Conservation (phyloP, 2,329 filamentous ascomycete genomes). For the Coleophoma cylindrospora region DNA sequence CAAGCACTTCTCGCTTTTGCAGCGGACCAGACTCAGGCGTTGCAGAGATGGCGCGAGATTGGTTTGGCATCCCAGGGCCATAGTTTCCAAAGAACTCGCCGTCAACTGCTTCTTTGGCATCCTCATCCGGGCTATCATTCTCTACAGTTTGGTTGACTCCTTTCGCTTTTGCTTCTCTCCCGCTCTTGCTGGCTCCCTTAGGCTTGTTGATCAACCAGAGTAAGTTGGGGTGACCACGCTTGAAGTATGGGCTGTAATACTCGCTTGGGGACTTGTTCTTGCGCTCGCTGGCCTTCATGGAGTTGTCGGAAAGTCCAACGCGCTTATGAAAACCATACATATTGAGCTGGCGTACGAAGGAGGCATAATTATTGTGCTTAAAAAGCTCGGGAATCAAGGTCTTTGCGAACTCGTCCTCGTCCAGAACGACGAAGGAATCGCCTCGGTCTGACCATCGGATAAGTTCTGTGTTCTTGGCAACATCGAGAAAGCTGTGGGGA, state of each 20-base stretch:
- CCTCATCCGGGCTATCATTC: slow-evolving; percentile 63
- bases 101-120: slow-evolving; percentile 37
- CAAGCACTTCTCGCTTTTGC: slow-evolving; percentile 68
- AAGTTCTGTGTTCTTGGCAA: slow-evolving; percentile 86
- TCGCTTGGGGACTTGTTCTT: slow-evolving; percentile 98
- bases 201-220: slow-evolving; percentile 97
- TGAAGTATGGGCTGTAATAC: slow-evolving; percentile 96
- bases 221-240: slow-evolving; percentile 84
- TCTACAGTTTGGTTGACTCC: slow-evolving; percentile 61
- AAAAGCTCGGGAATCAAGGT: slow-evolving; percentile 71
- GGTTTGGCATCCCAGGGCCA: slow-evolving; percentile 37
- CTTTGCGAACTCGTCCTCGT: slow-evolving; percentile 85
- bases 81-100: slow-evolving; percentile 27
- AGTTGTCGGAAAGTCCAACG: slow-evolving; percentile 89
- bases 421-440: slow-evolving; percentile 92
- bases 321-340: slow-evolving; percentile 65
- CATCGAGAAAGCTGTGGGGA: slow-evolving; percentile 75
- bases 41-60: slow-evolving; percentile 26
- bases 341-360: slow-evolving; percentile 68
- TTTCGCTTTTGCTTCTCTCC: slow-evolving; percentile 43
- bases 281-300: slow-evolving; percentile 93
- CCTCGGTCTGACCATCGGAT: slow-evolving; percentile 97
- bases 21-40: slow-evolving; percentile 36
- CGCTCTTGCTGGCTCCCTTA: slow-evolving; percentile 62
- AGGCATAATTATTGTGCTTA: slow-evolving; percentile 77